Base-by-base conservation (phyloP, 2,329 filamentous ascomycete species). In the Aspergillus hiratsukae region DNA sequence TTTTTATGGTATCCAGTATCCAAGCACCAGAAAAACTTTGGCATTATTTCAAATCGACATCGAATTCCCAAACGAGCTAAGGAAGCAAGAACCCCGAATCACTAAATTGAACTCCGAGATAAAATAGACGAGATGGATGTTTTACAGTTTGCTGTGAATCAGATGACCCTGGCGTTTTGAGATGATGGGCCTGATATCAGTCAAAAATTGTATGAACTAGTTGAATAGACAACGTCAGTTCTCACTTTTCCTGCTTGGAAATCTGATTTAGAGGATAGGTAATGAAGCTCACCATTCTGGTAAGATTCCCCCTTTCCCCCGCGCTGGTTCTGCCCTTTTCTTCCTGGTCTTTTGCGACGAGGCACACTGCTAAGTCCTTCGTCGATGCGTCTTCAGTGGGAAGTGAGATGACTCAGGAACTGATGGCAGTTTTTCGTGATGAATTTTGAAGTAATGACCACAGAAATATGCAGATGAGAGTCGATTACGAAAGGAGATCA, bases 241-340 rank as follows among this genome's bases (percentile, higher is more conserved):
- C n/a, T 10, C 31, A 35, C n/a, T 40, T 7, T 25, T 14, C 23
- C 19, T 23, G 5, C 5, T 19, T 35, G 19, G 5, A 19, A 9
- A n/a, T 11, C 9, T 17, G 19, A 35, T 2, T 23, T 19, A n/a
- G 10, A 19, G 17, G n/a, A 4, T 2, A 21, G 43, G 10, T 25
- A 14, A 27, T 14, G 21, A 19, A 2, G 46, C 57, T 57, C 10
- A 64, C 59, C 57, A 59, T 53, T 61, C 51, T 68, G 19, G 31
- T 55, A 9, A 46, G 43, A 45, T 68, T 67, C 66, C 71, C 31
- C 71, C 55, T 69, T 73, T 72, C 71, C 71, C 71, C 71, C 71
- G 67, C 71, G 64, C 68, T 65, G 55, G 58, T 43, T 60, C 58
- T 56, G 59, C 60, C 56, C 53, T 56, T 53, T 53, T 25, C 14